Evolutionary conservation across 192 early-diverging fungal genomes (phyloP), one percentile per base, ranked within the genome.

Genomic region (Coemansia sp.): DNA sequence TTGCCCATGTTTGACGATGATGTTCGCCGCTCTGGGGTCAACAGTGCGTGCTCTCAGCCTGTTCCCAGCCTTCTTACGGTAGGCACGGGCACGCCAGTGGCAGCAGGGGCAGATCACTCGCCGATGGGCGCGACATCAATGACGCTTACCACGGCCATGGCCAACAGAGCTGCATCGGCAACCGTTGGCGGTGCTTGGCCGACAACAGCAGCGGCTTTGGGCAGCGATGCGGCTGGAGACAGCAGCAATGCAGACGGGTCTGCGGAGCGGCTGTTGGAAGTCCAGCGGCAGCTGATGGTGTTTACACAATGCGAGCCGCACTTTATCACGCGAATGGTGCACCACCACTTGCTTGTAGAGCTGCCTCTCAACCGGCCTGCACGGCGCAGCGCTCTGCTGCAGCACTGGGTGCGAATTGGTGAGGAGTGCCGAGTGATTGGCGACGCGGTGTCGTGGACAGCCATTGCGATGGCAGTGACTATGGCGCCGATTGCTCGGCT

Each of bases 351-450:
- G 7, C 68, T 89, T 10, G 80, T 86, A 4, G 86, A 81, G 65
- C 72, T 81, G 65, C 82, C 65, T 40, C 74, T 69, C 65, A 82
- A 63, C 56, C 80, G 53, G 34, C 78, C 61, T 26, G 74, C 58
- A 41, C 84, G 63, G 67, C 84, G 65, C 46, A 77, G 64, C 56
- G 70, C 72, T 21, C 59, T 91, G 27, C 64, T 91, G 18, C 79
- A 74, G 54, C 88, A 89, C 53, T 91, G 89, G 89, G 86, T 91
- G 53, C 67, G 71, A 14, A 83, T 86, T 17, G 89, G 87, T 17
- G 72, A 82, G 18, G 73, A 67, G 52, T 75, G 82, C 42, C 68
- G 84, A 1, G 22, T 33, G 4, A 67, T 89, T 21, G 84, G 86
- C 35, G 89, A 91, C 40, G 83, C 87, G 50, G 74, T 83, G 15